Evolutionary conservation across 768 basidiomycete species (phyloP).

Genomic region (Trametes punicea): DNA sequence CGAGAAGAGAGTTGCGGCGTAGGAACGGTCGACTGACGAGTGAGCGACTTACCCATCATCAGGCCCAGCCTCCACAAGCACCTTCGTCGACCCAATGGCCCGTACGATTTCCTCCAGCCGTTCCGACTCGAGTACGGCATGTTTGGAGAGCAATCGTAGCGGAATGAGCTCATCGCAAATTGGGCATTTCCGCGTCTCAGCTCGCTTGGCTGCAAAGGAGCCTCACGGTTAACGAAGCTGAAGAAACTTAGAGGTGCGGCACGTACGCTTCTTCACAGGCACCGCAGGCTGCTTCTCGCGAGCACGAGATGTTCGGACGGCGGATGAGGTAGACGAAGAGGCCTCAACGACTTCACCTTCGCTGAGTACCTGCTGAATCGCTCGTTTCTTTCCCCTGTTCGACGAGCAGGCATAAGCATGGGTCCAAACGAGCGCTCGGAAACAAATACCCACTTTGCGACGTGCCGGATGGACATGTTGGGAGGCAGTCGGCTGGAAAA

Average conservation of each 20-base stretch:
- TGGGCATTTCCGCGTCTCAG: constrained; percentile 73
- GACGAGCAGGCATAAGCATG: neutral
- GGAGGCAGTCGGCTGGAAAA: constrained; percentile 22
- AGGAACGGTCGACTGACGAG: neutral
- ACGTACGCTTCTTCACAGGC: constrained; percentile 43
- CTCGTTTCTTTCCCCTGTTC: constrained; percentile 49
- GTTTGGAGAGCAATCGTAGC: constrained; percentile 62
- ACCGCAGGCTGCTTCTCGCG: constrained; percentile 15
- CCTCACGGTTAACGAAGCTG: neutral
- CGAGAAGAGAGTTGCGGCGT: neutral
- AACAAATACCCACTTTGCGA: constrained; percentile 29
- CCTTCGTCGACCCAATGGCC: constrained; percentile 59
- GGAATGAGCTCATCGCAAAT: constrained; percentile 73
- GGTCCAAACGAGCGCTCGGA: neutral
- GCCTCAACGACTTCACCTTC: constrained; percentile 30
- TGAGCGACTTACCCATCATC: constrained; percentile 49
- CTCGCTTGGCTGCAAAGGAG: constrained; percentile 53
- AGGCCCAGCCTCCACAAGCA: constrained; percentile 47
- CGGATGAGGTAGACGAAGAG: constrained; percentile 34
- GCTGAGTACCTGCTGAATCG: constrained; percentile 29
- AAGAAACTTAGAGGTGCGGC: neutral
- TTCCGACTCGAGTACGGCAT: constrained; percentile 62
- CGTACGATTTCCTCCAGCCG: constrained; percentile 66
- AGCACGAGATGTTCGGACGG: constrained; percentile 23
- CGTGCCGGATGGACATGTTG: constrained; percentile 15